phyloP scores from a whole-genome alignment of 1,139 yeast genomes.

The Saccharomycopsis crataegensis region DNA sequence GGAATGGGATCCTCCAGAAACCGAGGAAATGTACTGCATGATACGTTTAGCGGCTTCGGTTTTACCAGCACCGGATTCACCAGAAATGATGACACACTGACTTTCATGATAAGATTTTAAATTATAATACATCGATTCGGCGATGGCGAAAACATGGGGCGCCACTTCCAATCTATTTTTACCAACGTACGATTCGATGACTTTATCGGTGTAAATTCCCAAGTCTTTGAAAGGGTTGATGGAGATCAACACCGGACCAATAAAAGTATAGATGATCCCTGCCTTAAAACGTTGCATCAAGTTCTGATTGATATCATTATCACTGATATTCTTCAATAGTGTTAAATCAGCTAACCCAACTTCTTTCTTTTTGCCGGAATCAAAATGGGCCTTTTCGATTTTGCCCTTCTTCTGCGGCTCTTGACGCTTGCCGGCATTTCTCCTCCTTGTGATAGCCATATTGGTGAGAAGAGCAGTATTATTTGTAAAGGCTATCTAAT shows the following conservation, averaged over 20 bases:
- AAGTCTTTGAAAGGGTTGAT: slow-evolving; percentile 95
- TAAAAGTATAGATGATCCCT: slow-evolving; percentile 82
- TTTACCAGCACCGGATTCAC: slow-evolving; percentile 99
- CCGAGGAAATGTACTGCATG: slow-evolving; percentile 97
- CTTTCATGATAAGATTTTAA: slow-evolving; percentile 90
- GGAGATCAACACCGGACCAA: slow-evolving; percentile 84
- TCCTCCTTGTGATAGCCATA: slow-evolving; percentile 66
- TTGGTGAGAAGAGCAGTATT: not conserved
- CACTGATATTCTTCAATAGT: slow-evolving; percentile 77
- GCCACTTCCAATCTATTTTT: slow-evolving; percentile 93
- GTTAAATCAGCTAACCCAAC: slow-evolving; percentile 97
- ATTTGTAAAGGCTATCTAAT: not conserved
- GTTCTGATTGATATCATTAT: slow-evolving; percentile 89
- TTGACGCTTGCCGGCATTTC: slow-evolving; percentile 46
- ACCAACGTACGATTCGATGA: slow-evolving; percentile 72
- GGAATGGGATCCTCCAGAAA: slow-evolving; percentile 47
- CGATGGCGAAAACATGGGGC: slow-evolving; percentile 98
- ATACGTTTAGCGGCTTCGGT: slow-evolving; percentile 98
- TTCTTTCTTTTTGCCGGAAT: slow-evolving; percentile 81
- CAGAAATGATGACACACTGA: slow-evolving; percentile 97
- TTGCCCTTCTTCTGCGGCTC: slow-evolving; percentile 48
- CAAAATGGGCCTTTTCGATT: slow-evolving; percentile 89
- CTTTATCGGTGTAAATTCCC: slow-evolving; percentile 84
- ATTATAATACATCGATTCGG: slow-evolving; percentile 94
- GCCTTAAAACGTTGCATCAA: slow-evolving; percentile 83